A percentile compares a stretch with the other conserved stretches of the same genome.
Evolutionary conservation across 2,329 filamentous ascomycete genomes (phyloP).

Genomic region (Arthrocladium fulminans): DNA sequence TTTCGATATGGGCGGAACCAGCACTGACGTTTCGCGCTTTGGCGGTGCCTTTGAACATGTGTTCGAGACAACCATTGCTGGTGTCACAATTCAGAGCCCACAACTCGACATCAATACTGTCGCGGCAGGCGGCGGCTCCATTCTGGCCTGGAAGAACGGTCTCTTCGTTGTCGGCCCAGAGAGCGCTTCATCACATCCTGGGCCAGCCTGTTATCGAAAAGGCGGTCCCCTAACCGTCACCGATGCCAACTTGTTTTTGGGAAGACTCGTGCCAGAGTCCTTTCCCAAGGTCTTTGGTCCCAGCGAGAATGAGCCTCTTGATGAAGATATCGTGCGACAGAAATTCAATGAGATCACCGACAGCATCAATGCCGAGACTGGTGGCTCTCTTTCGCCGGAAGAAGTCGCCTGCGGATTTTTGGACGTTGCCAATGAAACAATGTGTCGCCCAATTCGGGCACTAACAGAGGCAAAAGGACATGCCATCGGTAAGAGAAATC

Average conservation of each 20-base stretch:
- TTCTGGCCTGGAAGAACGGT: slow-evolving; percentile 77
- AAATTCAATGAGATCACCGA: slow-evolving; percentile 67
- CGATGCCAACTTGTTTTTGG: slow-evolving; percentile 82
- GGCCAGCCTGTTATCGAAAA: slow-evolving; percentile 86
- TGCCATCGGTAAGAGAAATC: too few species aligned
- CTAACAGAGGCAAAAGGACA: slow-evolving; percentile 91
- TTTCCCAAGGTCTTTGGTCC: slow-evolving; percentile 94
- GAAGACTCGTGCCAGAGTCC: slow-evolving; percentile 78
- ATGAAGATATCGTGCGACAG: slow-evolving; percentile 63
- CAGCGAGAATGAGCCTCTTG: slow-evolving; percentile 74
- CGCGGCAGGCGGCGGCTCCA: slow-evolving; percentile 64
- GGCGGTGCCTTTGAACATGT: slow-evolving; percentile 85
- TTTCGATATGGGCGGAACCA: slow-evolving; percentile 93
- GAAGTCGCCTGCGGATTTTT: slow-evolving; percentile 89
- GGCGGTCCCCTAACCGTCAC: slow-evolving; percentile 85
- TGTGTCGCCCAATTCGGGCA: slow-evolving; percentile 82
- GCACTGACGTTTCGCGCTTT: slow-evolving; percentile 82
- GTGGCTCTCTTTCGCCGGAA: slow-evolving; percentile 60
- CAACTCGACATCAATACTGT: slow-evolving; percentile 94
- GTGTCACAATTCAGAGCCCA: slow-evolving; percentile 86
- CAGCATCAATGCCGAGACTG: slow-evolving; percentile 61
- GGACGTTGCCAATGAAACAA: slow-evolving; percentile 82
- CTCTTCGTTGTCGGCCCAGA: slow-evolving; percentile 89
- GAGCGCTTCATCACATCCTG: slow-evolving; percentile 82
- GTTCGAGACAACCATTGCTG: slow-evolving; percentile 86